Evolutionary conservation across 371 early-diverging fungal species (phyloP).

Genomic region (Catenaria anguillulae): DNA sequence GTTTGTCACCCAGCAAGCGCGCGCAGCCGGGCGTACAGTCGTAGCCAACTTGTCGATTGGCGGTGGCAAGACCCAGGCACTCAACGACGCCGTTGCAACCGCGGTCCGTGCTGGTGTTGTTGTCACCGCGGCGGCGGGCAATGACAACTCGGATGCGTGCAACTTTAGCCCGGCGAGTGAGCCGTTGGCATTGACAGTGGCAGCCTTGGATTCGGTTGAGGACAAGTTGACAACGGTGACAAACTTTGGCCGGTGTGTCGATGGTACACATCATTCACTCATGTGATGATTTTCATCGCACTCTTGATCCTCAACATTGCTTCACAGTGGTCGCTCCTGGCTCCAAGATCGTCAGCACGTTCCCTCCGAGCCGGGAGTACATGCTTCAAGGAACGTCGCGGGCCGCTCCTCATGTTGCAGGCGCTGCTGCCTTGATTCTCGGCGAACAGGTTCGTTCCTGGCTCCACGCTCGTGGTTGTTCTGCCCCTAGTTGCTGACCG

Average conservation of each 20-base stretch:
- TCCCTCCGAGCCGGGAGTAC: no score
- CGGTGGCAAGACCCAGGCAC: conserved; percentile 21
- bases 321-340: no score
- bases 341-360: no score
- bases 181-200: conserved; percentile 44
- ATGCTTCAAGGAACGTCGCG: no score
- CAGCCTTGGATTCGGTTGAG: conserved; percentile 28
- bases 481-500: no score
- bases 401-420: no score
- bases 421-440: no score
- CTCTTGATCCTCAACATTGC: no score
- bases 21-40: neutral
- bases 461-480: no score
- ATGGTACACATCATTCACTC: no score
- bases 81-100: conserved; percentile 24
- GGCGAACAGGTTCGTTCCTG: no score
- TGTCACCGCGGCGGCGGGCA: conserved; percentile 54
- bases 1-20: conserved; percentile 9
- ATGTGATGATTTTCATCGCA: no score
- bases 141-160: conserved; percentile 47
- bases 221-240: conserved; percentile 34
- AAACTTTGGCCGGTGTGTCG: conserved; percentile 42
- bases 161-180: conserved; percentile 26
- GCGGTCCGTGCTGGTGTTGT: conserved; percentile 30
- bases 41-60: conserved; percentile 44